Evolutionary conservation across 1,284 basidiomycete species (phyloP), one percentile per base, ranked within the genome.

Genomic region (Sparassis latifolia): DNA sequence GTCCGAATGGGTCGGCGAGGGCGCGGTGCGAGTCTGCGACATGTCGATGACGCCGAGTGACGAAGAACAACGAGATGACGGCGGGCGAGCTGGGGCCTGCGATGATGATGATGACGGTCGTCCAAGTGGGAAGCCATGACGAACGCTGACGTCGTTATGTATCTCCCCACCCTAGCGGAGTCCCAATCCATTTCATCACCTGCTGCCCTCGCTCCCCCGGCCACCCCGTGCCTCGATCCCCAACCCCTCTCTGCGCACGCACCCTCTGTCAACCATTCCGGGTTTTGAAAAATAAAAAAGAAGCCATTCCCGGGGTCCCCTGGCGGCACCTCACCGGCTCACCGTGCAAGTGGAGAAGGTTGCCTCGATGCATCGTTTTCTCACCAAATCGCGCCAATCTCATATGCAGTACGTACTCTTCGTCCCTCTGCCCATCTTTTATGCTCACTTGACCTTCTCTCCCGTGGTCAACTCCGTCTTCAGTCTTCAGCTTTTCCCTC

Each of bases 101-200:
- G 28, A 27, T 7, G 40, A 10, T 42, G 53, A 58, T 51, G 55
- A 52, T 55, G 58, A 57, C 56, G 62, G 60, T 57, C 55, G 55
- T 55, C 54, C 59, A 57, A 56, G 54, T 55, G 50, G 55, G 49
- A 58, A 53, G 49, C 51, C 54, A 66, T 66, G 64, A 66, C 64
- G 64, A 66, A 60, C 56, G 62, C 64, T 66, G 64, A 66, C 62
- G 62, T 66, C 65, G 64, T 58, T 60, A 58, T 62, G 62, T 66
- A 61, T 62, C 62, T 62, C 57, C 50, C 57, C 55, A 54, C 61
- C 58, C 57, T 50, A 51, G 63, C 64, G 64, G 64, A 65, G 63
- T 62, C 60, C 59, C 45, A 66, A 60, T 58, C 39, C 45, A 48
- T 42, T 42, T 46, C 49, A 37, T 40, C 29, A 51, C 43, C 56